phyloP scores from a whole-genome alignment of 192 early-diverging fungal genomes.

The Umbelopsis isabellina region DNA sequence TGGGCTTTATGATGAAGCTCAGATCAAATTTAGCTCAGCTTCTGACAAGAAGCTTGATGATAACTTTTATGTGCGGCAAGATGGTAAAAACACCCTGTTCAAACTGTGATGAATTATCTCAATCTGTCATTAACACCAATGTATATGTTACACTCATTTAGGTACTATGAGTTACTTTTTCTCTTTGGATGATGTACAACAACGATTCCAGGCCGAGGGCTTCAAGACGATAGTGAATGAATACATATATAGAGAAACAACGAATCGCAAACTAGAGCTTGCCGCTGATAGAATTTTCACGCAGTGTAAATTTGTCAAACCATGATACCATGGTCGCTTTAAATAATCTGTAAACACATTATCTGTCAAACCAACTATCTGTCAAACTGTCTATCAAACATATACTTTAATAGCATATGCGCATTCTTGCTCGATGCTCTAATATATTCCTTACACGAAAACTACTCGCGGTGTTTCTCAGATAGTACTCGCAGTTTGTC shows the following conservation, averaged over 20 bases:
- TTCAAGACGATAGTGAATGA: slow-evolving; percentile 60
- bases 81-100: slow-evolving; percentile 48
- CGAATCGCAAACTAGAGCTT: slow-evolving; percentile 67
- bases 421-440: neutral
- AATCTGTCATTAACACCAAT: neutral
- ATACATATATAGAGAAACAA: slow-evolving; percentile 71
- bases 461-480: neutral
- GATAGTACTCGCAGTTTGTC: slow-evolving; percentile 48
- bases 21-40: slow-evolving; percentile 80
- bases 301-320: slow-evolving; percentile 77
- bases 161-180: slow-evolving; percentile 95
- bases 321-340: slow-evolving; percentile 25
- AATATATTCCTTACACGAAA: neutral
- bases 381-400: slow-evolving; percentile 1
- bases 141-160: neutral
- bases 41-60: slow-evolving; percentile 83
- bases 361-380: too few species aligned
- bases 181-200: slow-evolving; percentile 59
- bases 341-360: too few species aligned
- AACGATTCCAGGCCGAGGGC: slow-evolving; percentile 66
- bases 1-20: slow-evolving; percentile 94
- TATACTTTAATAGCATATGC: neutral
- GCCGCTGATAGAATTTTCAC: slow-evolving; percentile 73
- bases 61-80: slow-evolving; percentile 96
- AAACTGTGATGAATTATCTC: neutral